A percentile compares a stretch with the other conserved stretches of the same genome.
Conservation (phyloP, 2,329 filamentous ascomycete species). For the Trichoderma lentiforme region DNA sequence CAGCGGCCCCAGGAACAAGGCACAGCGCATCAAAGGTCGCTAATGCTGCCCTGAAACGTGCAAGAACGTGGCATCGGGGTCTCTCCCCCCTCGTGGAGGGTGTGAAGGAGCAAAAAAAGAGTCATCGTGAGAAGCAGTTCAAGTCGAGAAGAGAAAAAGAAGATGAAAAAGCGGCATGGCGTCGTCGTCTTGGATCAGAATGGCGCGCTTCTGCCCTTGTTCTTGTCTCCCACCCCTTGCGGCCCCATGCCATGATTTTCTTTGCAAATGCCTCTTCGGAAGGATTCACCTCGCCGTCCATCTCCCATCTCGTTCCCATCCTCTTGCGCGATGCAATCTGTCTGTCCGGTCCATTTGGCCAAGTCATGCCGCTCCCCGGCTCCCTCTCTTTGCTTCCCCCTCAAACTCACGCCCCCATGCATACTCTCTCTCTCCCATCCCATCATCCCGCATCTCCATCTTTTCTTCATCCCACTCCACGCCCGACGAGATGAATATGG, state of each 20-base stretch:
- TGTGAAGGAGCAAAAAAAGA: background rate
- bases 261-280: background rate
- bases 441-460: background rate
- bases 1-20: background rate
- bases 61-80: constrained; percentile 17
- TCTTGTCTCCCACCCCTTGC: background rate
- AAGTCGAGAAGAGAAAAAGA: background rate
- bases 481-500: background rate
- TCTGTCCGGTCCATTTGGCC: background rate
- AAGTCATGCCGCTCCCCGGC: background rate
- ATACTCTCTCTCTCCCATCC: background rate
- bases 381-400: background rate
- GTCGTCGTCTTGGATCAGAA: background rate
- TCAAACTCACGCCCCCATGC: background rate
- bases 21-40: background rate
- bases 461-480: constrained; percentile 3
- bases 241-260: background rate
- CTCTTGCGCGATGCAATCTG: background rate
- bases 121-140: background rate
- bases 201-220: background rate
- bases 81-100: background rate
- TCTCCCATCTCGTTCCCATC: background rate
- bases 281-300: background rate
- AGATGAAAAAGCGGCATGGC: background rate
- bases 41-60: constrained; percentile 20